Percentiles rank a stretch among this genome's conserved stretches.
phyloP scores from a whole-genome alignment of 1,284 basidiomycete genomes.

The Heliocybe sulcata region DNA sequence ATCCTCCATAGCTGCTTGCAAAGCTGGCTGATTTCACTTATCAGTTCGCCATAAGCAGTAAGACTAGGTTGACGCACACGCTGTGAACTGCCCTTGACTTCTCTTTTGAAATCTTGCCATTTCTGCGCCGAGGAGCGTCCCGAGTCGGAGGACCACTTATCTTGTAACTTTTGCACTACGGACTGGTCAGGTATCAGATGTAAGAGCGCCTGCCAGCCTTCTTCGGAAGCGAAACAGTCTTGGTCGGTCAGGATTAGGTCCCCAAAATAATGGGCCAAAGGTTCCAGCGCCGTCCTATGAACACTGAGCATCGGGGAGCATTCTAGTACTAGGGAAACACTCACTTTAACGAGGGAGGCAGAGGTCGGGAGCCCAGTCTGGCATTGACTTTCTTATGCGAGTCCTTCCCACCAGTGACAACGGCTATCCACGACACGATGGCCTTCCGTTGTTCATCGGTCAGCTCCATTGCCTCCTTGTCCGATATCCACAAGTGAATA shows the following conservation, averaged over 20 bases:
- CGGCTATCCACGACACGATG: slow-evolving; percentile 83
- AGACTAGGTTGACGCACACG: slow-evolving; percentile 21
- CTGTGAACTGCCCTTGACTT: slow-evolving; percentile 23
- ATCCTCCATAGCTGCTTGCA: slow-evolving; percentile 65
- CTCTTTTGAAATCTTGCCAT: slow-evolving; percentile 64
- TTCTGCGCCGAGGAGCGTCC: slow-evolving; percentile 53
- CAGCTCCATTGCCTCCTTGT: slow-evolving; percentile 80
- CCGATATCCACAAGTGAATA: slow-evolving; percentile 98
- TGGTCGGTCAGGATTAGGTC: slow-evolving; percentile 81
- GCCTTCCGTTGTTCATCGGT: slow-evolving; percentile 90
- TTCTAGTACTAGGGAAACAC: slow-evolving; percentile 20
- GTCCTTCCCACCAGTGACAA: slow-evolving; percentile 81
- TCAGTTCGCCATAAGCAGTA: background rate
- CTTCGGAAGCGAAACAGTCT: slow-evolving; percentile 70
- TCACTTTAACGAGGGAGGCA: slow-evolving; percentile 71
- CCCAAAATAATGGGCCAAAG: slow-evolving; percentile 53
- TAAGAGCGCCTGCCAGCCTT: slow-evolving; percentile 74
- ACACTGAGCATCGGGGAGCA: slow-evolving; percentile 2
- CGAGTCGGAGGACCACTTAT: slow-evolving; percentile 58
- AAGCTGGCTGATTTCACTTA: slow-evolving; percentile 19
- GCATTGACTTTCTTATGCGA: slow-evolving; percentile 84
- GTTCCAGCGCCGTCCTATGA: slow-evolving; percentile 42
- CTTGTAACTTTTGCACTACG: slow-evolving; percentile 39
- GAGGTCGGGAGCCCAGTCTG: slow-evolving; percentile 36
- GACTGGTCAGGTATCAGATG: slow-evolving; percentile 66